These are phyloP conservation scores for Colletotrichum navitas DNA, from an alignment of 2,329 filamentous ascomycete genomes.

Conservation along the genomic window DNA sequence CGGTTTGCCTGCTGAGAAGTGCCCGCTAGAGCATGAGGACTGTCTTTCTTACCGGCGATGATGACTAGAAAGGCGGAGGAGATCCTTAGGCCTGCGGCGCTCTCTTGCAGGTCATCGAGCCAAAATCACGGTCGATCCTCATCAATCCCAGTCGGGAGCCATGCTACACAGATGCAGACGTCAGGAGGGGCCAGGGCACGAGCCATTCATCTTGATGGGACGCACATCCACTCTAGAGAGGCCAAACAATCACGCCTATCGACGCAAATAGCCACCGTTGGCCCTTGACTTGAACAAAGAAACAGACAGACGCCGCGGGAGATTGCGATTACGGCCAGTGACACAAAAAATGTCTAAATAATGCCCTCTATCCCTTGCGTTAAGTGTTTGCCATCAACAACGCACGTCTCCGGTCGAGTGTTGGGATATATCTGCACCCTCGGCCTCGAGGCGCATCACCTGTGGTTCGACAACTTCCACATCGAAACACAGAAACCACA, in stretches of 20 bases:
- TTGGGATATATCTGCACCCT: neutral
- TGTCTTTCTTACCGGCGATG: no score
- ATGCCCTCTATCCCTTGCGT: neutral
- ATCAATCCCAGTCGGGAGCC: no score
- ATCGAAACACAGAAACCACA: neutral
- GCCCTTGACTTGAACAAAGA: neutral
- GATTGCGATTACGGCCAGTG: neutral
- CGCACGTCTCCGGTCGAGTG: neutral
- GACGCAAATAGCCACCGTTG: neutral
- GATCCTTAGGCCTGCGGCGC: no score
- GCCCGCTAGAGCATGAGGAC: no score
- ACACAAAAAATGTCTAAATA: no score
- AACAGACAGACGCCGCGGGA: neutral
- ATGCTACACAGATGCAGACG: no score
- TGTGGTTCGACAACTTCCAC: neutral
- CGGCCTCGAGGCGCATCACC: neutral
- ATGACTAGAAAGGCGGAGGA: no score
- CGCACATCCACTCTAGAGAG: neutral
- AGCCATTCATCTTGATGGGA: no score
- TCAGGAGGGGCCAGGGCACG: no score
- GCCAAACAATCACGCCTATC: neutral
- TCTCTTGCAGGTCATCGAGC: no score
- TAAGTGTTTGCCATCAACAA: neutral
- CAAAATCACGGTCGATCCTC: no score
- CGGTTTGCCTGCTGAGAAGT: no score